A percentile compares a stretch with the other conserved stretches of the same genome.
phyloP scores from a whole-genome alignment of 1,139 yeast species.

The Groenewaldozyma sp. region DNA sequence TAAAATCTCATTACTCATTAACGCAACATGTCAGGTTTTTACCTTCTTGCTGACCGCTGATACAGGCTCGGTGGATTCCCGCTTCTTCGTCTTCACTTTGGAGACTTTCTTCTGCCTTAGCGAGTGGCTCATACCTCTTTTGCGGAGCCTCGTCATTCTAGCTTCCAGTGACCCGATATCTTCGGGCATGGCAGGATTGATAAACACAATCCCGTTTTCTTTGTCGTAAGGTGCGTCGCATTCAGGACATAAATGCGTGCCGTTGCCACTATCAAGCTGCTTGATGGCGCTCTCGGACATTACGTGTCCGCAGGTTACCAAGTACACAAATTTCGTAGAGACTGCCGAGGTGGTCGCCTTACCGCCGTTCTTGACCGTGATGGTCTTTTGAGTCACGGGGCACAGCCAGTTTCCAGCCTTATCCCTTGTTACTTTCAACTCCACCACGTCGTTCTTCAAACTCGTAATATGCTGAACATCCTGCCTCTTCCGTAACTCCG shows the following conservation, averaged over 20 bases:
- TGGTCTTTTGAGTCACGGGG: constrained; percentile 38
- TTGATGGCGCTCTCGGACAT: constrained; percentile 35
- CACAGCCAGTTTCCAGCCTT: constrained; percentile 38
- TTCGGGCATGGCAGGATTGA: constrained; percentile 29
- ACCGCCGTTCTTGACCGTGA: constrained; percentile 25
- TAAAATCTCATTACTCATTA: too few species aligned
- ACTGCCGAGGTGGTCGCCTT: constrained; percentile 21
- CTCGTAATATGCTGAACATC: constrained; percentile 22
- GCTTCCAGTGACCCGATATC: constrained; percentile 26
- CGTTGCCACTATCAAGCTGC: constrained; percentile 21
- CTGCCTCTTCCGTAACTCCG: constrained; percentile 17
- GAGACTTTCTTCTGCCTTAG: constrained; percentile 33
- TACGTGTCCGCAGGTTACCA: constrained; percentile 49
- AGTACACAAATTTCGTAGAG: constrained; percentile 36
- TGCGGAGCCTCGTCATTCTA: constrained; percentile 32
- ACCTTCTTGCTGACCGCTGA: too few species aligned
- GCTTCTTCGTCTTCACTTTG: constrained; percentile 22
- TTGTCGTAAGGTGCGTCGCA: constrained; percentile 31
- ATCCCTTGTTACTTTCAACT: constrained; percentile 28
- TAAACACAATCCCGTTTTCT: constrained; percentile 27
- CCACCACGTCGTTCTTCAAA: constrained; percentile 43
- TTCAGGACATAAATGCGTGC: constrained; percentile 36
- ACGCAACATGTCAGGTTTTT: constrained; percentile 5
- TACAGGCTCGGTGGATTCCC: neutral
- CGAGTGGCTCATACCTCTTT: constrained; percentile 40